Conservation (phyloP, 2,329 filamentous ascomycete genomes). For the Magnaporthales sp. region DNA sequence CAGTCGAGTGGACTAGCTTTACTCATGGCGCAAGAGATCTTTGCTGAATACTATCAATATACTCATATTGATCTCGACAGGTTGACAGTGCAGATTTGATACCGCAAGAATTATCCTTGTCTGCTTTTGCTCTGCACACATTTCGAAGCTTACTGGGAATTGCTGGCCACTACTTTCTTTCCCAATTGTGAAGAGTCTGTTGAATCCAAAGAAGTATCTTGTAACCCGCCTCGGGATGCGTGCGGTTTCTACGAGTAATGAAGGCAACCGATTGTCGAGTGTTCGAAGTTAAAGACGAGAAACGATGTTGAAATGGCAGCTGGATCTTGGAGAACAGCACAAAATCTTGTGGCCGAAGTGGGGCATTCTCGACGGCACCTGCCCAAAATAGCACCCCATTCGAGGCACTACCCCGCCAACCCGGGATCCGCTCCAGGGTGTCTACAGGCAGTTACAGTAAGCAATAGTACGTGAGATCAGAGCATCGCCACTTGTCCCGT, state of each 20-base stretch:
- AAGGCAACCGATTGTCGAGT: background rate
- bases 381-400: no score
- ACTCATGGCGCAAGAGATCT: no score
- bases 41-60: background rate
- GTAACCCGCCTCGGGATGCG: background rate
- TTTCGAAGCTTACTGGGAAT: background rate
- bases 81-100: background rate
- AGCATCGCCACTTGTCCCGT: background rate
- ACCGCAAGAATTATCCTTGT: background rate
- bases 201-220: background rate
- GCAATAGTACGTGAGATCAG: background rate
- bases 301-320: background rate
- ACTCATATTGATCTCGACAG: background rate
- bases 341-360: background rate
- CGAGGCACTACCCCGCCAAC: background rate
- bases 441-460: background rate
- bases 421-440: background rate
- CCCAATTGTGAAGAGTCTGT: background rate
- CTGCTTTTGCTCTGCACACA: background rate
- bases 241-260: background rate
- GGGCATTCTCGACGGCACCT: no score
- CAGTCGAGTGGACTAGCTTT: accelerated
- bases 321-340: background rate
- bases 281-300: background rate
- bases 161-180: background rate